Base-by-base conservation (phyloP, 257 asterid species). In the Solanum bulbocastanum region DNA sequence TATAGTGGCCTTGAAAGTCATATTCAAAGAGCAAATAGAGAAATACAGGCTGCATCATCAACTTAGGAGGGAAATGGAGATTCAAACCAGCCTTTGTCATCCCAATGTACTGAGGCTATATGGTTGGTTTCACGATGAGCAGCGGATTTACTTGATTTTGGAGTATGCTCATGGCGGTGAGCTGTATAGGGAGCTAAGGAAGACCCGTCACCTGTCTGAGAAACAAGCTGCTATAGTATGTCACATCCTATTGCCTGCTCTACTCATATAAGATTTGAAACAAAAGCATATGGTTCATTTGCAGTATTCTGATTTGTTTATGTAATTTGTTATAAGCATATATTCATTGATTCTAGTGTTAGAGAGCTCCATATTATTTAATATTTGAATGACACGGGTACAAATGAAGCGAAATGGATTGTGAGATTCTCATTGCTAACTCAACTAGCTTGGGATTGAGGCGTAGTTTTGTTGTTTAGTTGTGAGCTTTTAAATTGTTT, bases 91-190 rank as follows among this genome's bases (percentile, higher is more conserved):
- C 89, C 98, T 95, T 85, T 91, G 92, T 20, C 99, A 95, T 87
- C 98, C 99, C 5, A 97, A 96, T 65, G 94, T 97, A 71, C 89
- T 97, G 87, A 90, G 95, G 69, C 93, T 97, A 13, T 92, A 89
- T 84, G 99, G 99, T n/a, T 97, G 99, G 99, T 97, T 96, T 84
- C 96, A 95, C n/a, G 99, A 97, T 33, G 90, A 86, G 2, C 93
- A 93, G 35, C 94, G 99, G 62, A 93, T 97, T 68, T 94, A 92
- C 90, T 81, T 97, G 87, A 96, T 97, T 88, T 86, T 97, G 93
- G 99, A 97, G 93, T 97, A 96, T 14, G 98, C 98, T 81, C 96
- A 93, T 40, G 88, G 95, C 5, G 99, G 99, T 25, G 99, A 97
- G 92, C 96, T 97, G 87, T 97, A 96, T 88, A 88, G 86, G 37